Conservation (phyloP, 257 asterid species). For the Solanum arcanum region DNA sequence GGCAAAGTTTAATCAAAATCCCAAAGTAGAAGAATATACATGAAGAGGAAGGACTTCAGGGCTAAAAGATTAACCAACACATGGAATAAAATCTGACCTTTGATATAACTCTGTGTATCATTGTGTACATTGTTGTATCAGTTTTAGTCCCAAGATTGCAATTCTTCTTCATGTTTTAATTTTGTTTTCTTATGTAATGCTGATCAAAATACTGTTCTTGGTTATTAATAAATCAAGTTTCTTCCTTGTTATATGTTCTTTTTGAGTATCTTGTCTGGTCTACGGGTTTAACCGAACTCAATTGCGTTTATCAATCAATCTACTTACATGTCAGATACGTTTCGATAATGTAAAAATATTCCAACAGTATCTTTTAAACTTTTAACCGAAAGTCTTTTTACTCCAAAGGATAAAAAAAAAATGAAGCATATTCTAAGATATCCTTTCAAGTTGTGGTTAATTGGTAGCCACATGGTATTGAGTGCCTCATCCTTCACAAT, state of each 20-base stretch:
- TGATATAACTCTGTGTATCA: not conserved
- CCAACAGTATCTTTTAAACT: not conserved
- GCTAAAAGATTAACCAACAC: not conserved
- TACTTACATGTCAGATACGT: not conserved
- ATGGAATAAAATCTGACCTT: not conserved
- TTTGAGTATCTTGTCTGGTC: not conserved
- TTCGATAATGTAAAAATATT: not conserved
- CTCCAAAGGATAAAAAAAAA: not conserved
- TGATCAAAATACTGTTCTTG: not conserved
- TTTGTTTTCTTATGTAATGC: not conserved
- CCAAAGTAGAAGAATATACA: not conserved
- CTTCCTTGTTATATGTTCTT: not conserved
- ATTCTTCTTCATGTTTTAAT: not conserved
- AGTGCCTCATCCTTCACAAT: not conserved
- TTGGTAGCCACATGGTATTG: not conserved
- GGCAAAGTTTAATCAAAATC: not conserved
- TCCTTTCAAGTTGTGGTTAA: too few relatives aligned
- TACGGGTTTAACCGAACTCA: not conserved
- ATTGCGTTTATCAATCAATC: not conserved
- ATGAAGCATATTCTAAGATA: not conserved
- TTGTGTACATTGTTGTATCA: not conserved
- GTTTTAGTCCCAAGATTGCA: not conserved
- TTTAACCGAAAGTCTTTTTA: not conserved
- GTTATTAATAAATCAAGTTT: not conserved
- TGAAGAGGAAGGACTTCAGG: not conserved